These are phyloP conservation scores for Termitomyces sp. DNA, from an alignment of 1,284 basidiomycete genomes.

Conservation along the genomic window DNA sequence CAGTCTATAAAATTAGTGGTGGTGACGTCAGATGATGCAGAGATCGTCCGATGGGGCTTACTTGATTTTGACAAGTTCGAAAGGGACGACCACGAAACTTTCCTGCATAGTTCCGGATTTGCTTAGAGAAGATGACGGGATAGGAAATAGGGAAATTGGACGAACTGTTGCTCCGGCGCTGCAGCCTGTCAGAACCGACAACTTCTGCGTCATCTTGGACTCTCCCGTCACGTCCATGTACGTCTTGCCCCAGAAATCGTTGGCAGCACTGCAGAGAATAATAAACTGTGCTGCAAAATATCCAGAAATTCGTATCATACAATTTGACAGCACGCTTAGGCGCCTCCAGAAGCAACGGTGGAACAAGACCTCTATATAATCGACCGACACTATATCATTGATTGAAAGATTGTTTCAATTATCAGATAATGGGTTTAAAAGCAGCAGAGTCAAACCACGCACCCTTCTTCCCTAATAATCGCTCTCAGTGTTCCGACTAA, in stretches of 20 bases:
- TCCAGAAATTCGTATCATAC: slow-evolving; percentile 37
- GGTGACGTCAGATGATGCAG: background rate
- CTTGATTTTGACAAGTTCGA: slow-evolving; percentile 97
- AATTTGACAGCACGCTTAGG: slow-evolving; percentile 99
- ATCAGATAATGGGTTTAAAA: slow-evolving; percentile 16
- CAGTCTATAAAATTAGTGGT: slow-evolving; percentile 42
- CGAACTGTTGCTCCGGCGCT: slow-evolving; percentile 83
- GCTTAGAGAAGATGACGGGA: background rate
- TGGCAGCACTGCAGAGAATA: slow-evolving; percentile 55
- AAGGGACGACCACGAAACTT: slow-evolving; percentile 89
- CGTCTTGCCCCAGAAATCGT: slow-evolving; percentile 92
- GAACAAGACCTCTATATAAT: slow-evolving; percentile 91
- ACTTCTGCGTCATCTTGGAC: slow-evolving; percentile 79
- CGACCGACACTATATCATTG: slow-evolving; percentile 58
- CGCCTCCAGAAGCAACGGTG: slow-evolving; percentile 92
- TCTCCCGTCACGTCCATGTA: slow-evolving; percentile 61
- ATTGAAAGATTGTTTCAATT: slow-evolving; percentile 14
- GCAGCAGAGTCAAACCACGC: slow-evolving; percentile 21
- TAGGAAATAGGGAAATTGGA: slow-evolving; percentile 2
- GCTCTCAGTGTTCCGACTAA: slow-evolving; percentile 76
- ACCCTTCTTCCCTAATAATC: slow-evolving; percentile 86
- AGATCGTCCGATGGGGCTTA: slow-evolving; percentile 27
- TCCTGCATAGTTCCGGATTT: slow-evolving; percentile 41
- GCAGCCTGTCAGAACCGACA: slow-evolving; percentile 89
- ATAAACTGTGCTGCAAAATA: background rate